phyloP scores from a whole-genome alignment of 768 basidiomycete species.

The Tricholoma matsutake region DNA sequence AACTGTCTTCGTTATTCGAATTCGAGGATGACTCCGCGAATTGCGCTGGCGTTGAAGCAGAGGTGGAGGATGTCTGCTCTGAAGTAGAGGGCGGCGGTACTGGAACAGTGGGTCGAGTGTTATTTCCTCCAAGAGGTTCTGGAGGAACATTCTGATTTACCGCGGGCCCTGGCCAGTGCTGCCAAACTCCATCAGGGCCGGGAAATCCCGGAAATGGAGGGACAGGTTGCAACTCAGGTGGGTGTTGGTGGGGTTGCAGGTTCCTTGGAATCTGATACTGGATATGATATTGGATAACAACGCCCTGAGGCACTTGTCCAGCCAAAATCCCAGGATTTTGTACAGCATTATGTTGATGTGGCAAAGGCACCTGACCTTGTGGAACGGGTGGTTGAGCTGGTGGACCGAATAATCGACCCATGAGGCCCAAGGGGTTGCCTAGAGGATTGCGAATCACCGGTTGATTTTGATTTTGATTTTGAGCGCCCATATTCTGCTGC shows the following conservation, averaged over 20 bases:
- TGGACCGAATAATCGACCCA: conserved; percentile 57
- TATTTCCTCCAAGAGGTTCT: neutral
- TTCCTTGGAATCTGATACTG: conserved; percentile 49
- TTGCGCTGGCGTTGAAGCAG: neutral
- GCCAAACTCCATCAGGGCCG: conserved; percentile 65
- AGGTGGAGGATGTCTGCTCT: conserved; percentile 1
- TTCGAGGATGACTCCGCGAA: neutral
- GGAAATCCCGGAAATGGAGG: conserved; percentile 62
- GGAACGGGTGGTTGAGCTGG: conserved; percentile 41
- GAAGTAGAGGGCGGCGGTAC: neutral
- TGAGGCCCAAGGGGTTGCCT: conserved; percentile 49
- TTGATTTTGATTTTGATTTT: conserved; percentile 28
- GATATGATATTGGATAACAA: conserved; percentile 64
- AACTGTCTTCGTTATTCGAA: conserved; percentile 5
- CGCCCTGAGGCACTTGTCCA: conserved; percentile 40
- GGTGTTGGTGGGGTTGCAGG: conserved; percentile 28
- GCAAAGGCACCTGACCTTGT: conserved; percentile 30
- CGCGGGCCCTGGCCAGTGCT: conserved; percentile 51
- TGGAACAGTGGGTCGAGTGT: neutral
- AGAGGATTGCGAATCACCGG: conserved; percentile 41
- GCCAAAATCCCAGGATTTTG: conserved; percentile 33
- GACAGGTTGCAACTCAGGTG: conserved; percentile 35
- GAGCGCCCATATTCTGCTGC: conserved; percentile 27
- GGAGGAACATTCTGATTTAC: conserved; percentile 12
- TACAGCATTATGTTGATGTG: conserved; percentile 19